Evolutionary conservation across 2,329 filamentous ascomycete genomes (phyloP), one percentile per base, ranked within the genome.

Genomic region (Ambrosiella cleistominuta): DNA sequence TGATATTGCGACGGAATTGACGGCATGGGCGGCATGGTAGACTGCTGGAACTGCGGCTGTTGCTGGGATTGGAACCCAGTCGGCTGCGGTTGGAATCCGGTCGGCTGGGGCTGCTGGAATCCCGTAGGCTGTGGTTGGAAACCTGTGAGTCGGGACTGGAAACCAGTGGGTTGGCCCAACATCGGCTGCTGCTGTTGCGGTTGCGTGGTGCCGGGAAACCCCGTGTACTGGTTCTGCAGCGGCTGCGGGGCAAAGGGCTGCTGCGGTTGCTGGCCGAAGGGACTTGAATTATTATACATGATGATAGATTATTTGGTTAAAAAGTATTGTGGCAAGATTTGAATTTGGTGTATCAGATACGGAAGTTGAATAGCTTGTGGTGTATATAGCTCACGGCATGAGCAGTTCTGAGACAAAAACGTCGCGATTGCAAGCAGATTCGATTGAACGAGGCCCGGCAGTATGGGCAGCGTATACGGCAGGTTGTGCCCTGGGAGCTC

Each of bases 201-300:
- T 62, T 73, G 68, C 40, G 67, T 67, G 64, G 80, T 78, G 63
- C 75, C 68, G 39, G 75, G 77, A 63, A 75, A 82, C n/a, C 80
- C 80, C 9, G 79, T 82, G 64, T 75, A 81, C 65, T 83, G 76
- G 65, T 78, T 73, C 64, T 76, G 76, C 59, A 81, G 67, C 56
- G 72, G 75, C 66, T 64, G 64, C 59, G 78, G 71, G 64, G 74
- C 75, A 57, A 76, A 73, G 61, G 73, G 70, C 65, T 77, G 77
- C 62, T 74, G 73, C 62, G 72, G 72, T 60, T 70, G 71, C 63
- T 76, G 76, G 47, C 54, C 73, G 71, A 84, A 96, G 63, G 86
- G 83, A 75, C 86, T 94, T 64, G 88, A 86, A 69, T 85, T 88
- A 64, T 88, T 93, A 74, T 88, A 97, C 91, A 96, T 96, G 71